Evolutionary conservation across 2,329 filamentous ascomycete genomes (phyloP).

Genomic region (Verticillium isaacii): DNA sequence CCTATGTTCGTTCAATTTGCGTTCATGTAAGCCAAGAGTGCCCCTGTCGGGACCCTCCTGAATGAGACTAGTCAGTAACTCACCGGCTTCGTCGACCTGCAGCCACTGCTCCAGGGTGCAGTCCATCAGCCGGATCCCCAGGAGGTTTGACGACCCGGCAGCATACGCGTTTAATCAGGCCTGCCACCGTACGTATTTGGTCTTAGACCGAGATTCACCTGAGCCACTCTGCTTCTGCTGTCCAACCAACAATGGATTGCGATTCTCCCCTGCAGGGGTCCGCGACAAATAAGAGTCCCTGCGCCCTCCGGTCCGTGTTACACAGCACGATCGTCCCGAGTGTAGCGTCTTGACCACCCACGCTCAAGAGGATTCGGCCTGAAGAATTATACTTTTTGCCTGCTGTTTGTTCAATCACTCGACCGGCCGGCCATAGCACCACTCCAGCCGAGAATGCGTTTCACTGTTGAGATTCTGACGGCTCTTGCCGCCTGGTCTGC

Average conservation of each 20-base stretch:
- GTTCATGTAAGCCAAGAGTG: background rate
- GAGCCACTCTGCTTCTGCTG: too few relatives aligned
- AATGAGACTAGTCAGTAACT: background rate
- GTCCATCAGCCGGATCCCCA: too few relatives aligned
- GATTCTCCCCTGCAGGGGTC: too few relatives aligned
- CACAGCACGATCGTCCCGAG: too few relatives aligned
- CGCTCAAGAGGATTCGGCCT: background rate
- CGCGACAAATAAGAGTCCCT: too few relatives aligned
- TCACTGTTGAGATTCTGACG: constrained; percentile 16
- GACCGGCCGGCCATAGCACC: too few relatives aligned
- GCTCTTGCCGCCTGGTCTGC: constrained; percentile 20
- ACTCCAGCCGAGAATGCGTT: background rate
- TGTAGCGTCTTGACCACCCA: background rate
- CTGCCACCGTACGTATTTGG: too few relatives aligned
- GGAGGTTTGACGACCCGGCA: too few relatives aligned
- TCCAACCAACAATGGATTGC: too few relatives aligned
- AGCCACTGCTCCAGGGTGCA: background rate
- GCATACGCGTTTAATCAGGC: too few relatives aligned
- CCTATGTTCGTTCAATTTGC: background rate
- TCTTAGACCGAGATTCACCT: too few relatives aligned
- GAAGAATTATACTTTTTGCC: background rate
- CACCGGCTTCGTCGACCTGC: background rate
- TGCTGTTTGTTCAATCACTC: background rate
- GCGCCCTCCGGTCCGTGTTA: too few relatives aligned
- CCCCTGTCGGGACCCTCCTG: background rate